Base-by-base conservation (phyloP, 1,139 yeast species). In the Geotrichum europaeum region DNA sequence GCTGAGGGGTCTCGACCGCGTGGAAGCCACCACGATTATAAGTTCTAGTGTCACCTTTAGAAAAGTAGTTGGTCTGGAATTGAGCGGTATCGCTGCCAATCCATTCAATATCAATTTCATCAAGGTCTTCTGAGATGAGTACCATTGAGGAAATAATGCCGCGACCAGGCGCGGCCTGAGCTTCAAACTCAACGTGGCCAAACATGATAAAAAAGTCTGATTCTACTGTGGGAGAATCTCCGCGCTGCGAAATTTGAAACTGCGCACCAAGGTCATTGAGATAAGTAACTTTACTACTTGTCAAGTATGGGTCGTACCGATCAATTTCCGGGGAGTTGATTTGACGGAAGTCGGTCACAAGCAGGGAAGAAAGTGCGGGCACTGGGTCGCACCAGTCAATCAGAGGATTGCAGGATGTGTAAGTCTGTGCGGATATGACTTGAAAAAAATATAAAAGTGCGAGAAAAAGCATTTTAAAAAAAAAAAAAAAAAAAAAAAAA, bases 61-160 rank as follows among this genome's bases (percentile, higher is more conserved):
- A 83, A 75, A 89, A 91, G 73, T 76, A 91, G 73, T 91, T 90
- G 45, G 94, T 80, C 75, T 89, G 96, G 69, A 88, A 85, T 70
- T 86, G 83, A 51, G 82, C 78, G 25, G 78, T 78, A 69, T 89
- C 94, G 59, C 87, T 84, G 28, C 97, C 97, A 60, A 88, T 78
- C 83, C 94, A 85, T 73, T 90, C 97, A 59, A 89, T 74, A 75
- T 90, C 97, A 53, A 90, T 83, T 75, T 90, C 97, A 73, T 90
- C 97, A 64, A 85, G 76, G 68, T 87, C 96, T 71, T 90, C 96
- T 66, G 92, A 85, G 72, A 89, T 96, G 63, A 90, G 78, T 66
- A 85, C 89, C 68, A 90, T 84, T 1, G 94, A 85, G 0, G 96
- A 87, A 25, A 90, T 83, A 49, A 90, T 80, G 63, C 96, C 97